phyloP scores from a whole-genome alignment of 2,329 filamentous ascomycete species.

The Zymoseptoria pseudotritici region DNA sequence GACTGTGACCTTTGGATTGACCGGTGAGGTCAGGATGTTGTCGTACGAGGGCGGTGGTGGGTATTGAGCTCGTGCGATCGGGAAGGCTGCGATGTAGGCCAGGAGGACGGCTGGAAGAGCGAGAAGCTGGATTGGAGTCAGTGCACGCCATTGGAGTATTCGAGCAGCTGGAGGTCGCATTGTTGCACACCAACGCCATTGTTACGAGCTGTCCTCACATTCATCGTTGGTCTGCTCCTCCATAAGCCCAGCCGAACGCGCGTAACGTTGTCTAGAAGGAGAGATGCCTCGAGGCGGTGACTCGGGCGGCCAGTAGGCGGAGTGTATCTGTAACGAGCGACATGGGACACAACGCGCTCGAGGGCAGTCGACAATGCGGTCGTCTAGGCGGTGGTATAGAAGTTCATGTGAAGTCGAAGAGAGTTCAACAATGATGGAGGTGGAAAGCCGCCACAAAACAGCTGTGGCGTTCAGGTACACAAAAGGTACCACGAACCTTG shows the following conservation, averaged over 20 bases:
- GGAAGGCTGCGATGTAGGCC: constrained; percentile 17
- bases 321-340: background rate
- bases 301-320: background rate
- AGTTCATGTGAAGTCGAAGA: background rate
- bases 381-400: background rate
- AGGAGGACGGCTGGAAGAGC: constrained; percentile 22
- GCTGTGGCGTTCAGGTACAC: background rate
- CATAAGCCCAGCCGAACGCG: background rate
- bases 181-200: background rate
- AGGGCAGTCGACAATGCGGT: background rate
- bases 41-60: constrained; percentile 34
- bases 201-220: background rate
- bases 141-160: background rate
- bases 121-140: constrained; percentile 7
- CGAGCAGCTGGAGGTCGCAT: background rate
- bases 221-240: background rate
- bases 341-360: background rate
- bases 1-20: constrained; percentile 58
- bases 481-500: background rate
- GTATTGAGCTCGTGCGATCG: constrained; percentile 29
- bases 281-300: background rate
- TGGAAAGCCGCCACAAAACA: background rate
- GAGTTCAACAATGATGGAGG: background rate
- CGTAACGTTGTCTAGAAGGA: background rate
- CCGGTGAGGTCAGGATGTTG: constrained; percentile 54